Base-by-base conservation (phyloP, 495 filamentous ascomycete genomes). In the Podospora pseudoanserina region DNA sequence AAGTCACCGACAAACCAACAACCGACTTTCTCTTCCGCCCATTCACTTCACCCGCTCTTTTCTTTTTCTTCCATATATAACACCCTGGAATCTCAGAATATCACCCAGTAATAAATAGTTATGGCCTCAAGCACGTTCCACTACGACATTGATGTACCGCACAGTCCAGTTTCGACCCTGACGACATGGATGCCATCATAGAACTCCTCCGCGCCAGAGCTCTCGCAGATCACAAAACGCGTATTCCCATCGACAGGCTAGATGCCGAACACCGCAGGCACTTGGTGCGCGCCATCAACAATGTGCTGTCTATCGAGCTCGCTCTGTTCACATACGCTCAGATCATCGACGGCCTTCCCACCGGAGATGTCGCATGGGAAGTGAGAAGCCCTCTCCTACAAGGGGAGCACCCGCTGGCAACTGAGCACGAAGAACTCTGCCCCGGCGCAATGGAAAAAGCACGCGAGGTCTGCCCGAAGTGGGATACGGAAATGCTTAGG, bases 321-420 rank as follows among this genome's bases (percentile, higher is more conserved):
- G 78, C 78, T 49, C 62, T 72, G n/a, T 58, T 66, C 56, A 77
- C 75, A 0, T 78, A 72, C 55, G 72, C 71, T 1, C 77, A 79
- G 54, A 78, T 78, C 28, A 74, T 79, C 20, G 72, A 80, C 67
- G 75, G 76, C 0, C 67, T 78, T 1, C 76, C 77, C 0, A 67
- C 66, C 19, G 53, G 23, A 19, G 67, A 75, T 27, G 72, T 75
- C 16, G 72, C 66, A 7, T 70, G 9, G 16, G 72, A 75, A 26
- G 4, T 23, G 15, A 39, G 34, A 18, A 3, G 11, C n/a, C 19
- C 18, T 3, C 57, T n/a, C 28, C n/a, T 73, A 3, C n/a, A 30
- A n/a, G 27, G 26, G 4, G 64, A 63, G 18, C 70, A 74, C 60
- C 70, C 71, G 2, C 28, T 73, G 13, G 44, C 69, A 55, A 23